These are phyloP conservation scores for Starmerella khaoyaiensis DNA, from an alignment of 805 yeast genomes.

Conservation along the genomic window DNA sequence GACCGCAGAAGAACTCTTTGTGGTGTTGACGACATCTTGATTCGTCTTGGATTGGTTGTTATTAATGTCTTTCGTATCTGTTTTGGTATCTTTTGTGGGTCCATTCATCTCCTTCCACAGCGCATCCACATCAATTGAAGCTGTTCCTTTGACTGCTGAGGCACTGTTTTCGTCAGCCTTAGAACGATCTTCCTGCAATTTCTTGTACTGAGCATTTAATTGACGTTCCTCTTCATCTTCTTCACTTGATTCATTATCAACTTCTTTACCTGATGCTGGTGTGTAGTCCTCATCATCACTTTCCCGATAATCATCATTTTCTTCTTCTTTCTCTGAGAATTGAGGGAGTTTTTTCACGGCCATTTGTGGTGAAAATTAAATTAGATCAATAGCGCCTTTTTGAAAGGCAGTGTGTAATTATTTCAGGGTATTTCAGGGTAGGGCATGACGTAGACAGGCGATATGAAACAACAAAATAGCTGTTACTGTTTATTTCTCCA, in stretches of 20 bases:
- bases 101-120: slow-evolving; percentile 44
- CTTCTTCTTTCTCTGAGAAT: slow-evolving; percentile 12
- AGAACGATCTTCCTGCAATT: slow-evolving; percentile 19
- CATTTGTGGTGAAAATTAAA: too few species aligned
- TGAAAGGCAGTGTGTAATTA: too few species aligned
- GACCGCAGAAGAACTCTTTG: too few species aligned
- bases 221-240: slow-evolving; percentile 27
- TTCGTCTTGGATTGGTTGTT: background rate
- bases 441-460: too few species aligned
- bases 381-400: too few species aligned
- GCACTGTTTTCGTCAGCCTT: background rate
- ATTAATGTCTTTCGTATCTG: background rate
- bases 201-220: slow-evolving; percentile 46
- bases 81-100: background rate
- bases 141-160: slow-evolving; percentile 18
- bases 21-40: too few species aligned
- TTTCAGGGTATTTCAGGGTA: too few species aligned
- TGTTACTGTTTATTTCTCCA: too few species aligned
- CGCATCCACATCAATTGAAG: slow-evolving; percentile 36
- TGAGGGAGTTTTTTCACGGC: too few species aligned
- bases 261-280: slow-evolving; percentile 25
- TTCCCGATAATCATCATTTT: slow-evolving; percentile 38
- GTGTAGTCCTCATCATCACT: slow-evolving; percentile 48
- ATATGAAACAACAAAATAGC: too few species aligned
- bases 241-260: slow-evolving; percentile 28